Percentiles rank a stretch among this genome's conserved stretches.
Evolutionary conservation across 768 basidiomycete species (phyloP).

Genomic region (Asterophora parasitica): DNA sequence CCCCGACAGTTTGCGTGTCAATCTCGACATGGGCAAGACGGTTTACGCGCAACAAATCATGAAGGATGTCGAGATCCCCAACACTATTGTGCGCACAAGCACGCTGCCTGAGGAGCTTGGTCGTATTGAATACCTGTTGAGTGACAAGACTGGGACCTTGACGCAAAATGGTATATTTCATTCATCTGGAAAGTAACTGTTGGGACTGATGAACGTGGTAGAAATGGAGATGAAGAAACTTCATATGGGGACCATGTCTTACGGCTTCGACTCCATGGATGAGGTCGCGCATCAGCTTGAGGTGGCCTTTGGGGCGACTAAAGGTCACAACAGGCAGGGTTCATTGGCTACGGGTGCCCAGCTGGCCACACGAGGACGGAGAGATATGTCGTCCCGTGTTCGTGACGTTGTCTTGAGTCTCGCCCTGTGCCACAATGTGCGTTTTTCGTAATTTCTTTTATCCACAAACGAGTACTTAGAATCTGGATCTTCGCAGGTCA

Average conservation of each 20-base stretch:
- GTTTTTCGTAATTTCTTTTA: conserved; percentile 23
- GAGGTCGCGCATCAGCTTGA: conserved; percentile 93
- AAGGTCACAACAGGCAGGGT: conserved; percentile 43
- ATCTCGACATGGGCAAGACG: conserved; percentile 99
- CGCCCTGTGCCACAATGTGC: conserved; percentile 92
- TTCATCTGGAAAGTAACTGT: neutral
- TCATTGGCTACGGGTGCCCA: conserved; percentile 73
- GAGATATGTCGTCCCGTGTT: conserved; percentile 93
- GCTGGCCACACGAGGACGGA: conserved; percentile 77
- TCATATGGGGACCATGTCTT: conserved; percentile 98
- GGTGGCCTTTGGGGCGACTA: conserved; percentile 74
- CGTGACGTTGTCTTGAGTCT: conserved; percentile 90
- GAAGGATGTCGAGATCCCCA: conserved; percentile 88
- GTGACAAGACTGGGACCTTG: conserved; percentile 96
- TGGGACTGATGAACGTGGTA: conserved; percentile 25
- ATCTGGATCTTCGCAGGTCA: conserved; percentile 56
- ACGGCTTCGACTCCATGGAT: conserved; percentile 97
- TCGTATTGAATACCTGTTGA: conserved; percentile 90
- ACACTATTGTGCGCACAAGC: conserved; percentile 95
- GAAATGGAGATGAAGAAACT: conserved; percentile 99
- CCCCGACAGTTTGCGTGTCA: conserved; percentile 81
- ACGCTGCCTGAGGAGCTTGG: conserved; percentile 96
- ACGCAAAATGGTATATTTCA: conserved; percentile 86
- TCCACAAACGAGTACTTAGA: too few relatives aligned
- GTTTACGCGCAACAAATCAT: conserved; percentile 96